Evolutionary conservation across 768 basidiomycete genomes (phyloP).

Genomic region (Rhodocollybia butyracea): DNA sequence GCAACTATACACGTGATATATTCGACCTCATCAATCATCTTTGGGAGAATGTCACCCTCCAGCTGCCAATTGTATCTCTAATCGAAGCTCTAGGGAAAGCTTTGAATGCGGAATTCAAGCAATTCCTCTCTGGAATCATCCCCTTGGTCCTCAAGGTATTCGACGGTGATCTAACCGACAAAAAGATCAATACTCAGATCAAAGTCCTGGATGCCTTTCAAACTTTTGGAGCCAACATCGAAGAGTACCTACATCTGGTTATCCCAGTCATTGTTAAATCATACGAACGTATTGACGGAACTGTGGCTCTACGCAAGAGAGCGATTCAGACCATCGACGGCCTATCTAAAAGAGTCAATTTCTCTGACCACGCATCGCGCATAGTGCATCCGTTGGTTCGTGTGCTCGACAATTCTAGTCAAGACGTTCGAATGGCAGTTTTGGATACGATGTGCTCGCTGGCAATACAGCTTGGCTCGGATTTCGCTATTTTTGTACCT

Average conservation of each 20-base stretch:
- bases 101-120: constrained; percentile 95
- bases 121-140: constrained; percentile 86
- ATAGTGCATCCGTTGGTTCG: constrained; percentile 95
- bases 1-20: constrained; percentile 84
- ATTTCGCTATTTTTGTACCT: constrained; percentile 97
- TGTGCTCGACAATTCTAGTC: constrained; percentile 69
- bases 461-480: constrained; percentile 89
- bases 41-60: constrained; percentile 82
- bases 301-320: constrained; percentile 72
- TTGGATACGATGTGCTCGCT: constrained; percentile 94
- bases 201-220: constrained; percentile 94
- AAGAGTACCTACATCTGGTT: constrained; percentile 96
- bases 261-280: constrained; percentile 92
- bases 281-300: constrained; percentile 79
- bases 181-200: constrained; percentile 73
- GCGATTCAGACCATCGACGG: constrained; percentile 92
- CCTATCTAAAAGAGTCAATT: constrained; percentile 89
- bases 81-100: constrained; percentile 93
- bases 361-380: constrained; percentile 95
- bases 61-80: constrained; percentile 88
- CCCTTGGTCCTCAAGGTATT: constrained; percentile 90
- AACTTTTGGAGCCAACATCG: constrained; percentile 94
- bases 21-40: constrained; percentile 85
- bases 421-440: constrained; percentile 80
- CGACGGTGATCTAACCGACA: constrained; percentile 83